Evolutionary conservation across 202 grass and related monocot genomes (phyloP).

Genomic region (Setaria italica): DNA sequence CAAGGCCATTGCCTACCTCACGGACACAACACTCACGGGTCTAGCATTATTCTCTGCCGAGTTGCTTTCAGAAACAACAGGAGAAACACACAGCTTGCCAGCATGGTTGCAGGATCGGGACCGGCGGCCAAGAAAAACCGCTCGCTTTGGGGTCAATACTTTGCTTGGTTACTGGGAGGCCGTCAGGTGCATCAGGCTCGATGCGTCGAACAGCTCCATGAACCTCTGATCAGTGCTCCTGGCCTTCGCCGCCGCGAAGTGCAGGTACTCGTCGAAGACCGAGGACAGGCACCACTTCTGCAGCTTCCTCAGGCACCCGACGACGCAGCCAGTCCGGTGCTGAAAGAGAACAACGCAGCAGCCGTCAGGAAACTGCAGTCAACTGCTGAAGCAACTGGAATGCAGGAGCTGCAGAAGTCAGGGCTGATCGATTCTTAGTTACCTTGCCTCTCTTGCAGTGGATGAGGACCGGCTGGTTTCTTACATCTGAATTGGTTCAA

Average conservation of each 20-base stretch:
- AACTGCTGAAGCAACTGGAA: not conserved
- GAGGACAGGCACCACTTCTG: conserved; percentile 86
- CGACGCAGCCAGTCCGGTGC: conserved; percentile 90
- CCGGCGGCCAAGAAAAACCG: not conserved
- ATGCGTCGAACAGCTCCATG: conserved; percentile 91
- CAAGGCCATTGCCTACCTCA: not conserved
- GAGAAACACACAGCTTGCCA: conserved; percentile 30
- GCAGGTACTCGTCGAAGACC: conserved; percentile 83
- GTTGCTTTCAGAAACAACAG: conserved; percentile 14
- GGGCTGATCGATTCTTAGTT: not conserved
- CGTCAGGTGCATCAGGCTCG: conserved; percentile 57
- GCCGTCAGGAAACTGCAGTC: not conserved
- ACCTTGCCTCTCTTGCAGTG: conserved; percentile 97
- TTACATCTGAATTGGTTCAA: conserved; percentile 56
- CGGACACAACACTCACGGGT: not conserved
- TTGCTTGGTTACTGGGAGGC: conserved; percentile 22
- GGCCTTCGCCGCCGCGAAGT: conserved; percentile 86
- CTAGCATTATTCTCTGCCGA: conserved; percentile 45
- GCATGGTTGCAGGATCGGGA: conserved; percentile 45
- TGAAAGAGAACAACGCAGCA: conserved; percentile 45
- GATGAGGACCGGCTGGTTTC: conserved; percentile 86
- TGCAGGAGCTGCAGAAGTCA: not conserved
- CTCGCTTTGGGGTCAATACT: conserved; percentile 13
- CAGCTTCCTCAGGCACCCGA: conserved; percentile 86
- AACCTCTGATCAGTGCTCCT: conserved; percentile 83